Evolutionary conservation across 371 early-diverging fungal species (phyloP).

Genomic region (Basidiobolus meristosporus): DNA sequence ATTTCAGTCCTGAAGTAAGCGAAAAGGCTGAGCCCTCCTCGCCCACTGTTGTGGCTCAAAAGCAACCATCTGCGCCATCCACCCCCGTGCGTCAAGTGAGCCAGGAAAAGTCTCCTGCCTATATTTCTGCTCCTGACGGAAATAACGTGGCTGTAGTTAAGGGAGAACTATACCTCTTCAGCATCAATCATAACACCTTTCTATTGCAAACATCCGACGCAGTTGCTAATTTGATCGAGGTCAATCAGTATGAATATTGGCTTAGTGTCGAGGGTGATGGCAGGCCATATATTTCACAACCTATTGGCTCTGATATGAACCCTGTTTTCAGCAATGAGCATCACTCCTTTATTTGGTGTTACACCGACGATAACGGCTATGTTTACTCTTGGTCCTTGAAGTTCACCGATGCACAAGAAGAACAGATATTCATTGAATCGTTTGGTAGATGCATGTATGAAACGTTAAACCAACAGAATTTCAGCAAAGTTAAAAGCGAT

Average conservation of each 20-base stretch:
- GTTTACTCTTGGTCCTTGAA: slow-evolving; percentile 48
- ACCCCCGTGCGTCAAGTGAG: no score
- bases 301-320: slow-evolving; percentile 45
- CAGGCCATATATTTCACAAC: slow-evolving; percentile 27
- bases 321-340: slow-evolving; percentile 39
- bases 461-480: slow-evolving; percentile 19
- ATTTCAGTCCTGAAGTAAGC: no score
- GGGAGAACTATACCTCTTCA: no score
- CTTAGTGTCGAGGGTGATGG: slow-evolving; percentile 22
- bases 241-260: slow-evolving; percentile 8
- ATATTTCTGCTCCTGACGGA: no score
- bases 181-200: no score
- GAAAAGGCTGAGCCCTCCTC: no score
- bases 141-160: no score
- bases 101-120: no score
- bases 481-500: slow-evolving; percentile 11
- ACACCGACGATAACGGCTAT: slow-evolving; percentile 9
- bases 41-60: no score
- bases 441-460: slow-evolving; percentile 49
- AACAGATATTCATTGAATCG: slow-evolving; percentile 21
- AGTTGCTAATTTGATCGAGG: neutral
- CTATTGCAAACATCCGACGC: no score
- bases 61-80: no score
- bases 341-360: slow-evolving; percentile 42
- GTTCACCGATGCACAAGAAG: slow-evolving; percentile 16